These are phyloP conservation scores for Neocucurbitaria cava DNA, from an alignment of 2,329 filamentous ascomycete species.

Conservation along the genomic window DNA sequence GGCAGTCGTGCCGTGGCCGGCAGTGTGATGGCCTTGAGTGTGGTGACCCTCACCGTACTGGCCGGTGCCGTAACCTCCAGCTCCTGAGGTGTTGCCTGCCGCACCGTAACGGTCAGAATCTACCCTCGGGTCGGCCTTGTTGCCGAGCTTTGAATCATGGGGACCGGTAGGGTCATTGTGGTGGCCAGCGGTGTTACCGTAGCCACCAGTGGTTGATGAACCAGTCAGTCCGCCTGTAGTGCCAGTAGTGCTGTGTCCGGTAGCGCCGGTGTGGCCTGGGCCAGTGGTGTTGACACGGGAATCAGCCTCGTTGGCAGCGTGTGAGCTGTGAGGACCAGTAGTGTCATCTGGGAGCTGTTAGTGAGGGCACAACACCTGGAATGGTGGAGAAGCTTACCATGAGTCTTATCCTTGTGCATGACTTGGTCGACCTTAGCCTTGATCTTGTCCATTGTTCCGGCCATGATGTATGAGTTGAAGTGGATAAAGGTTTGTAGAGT, in stretches of 20 bases:
- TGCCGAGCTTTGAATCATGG: conserved; percentile 32
- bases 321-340: conserved; percentile 39
- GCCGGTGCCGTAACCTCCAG: conserved; percentile 22
- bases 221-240: background rate
- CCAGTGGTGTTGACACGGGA: conserved; percentile 30
- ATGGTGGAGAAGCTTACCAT: conserved; percentile 15
- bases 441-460: conserved; percentile 44
- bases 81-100: conserved; percentile 34
- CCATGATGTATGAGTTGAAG: conserved; percentile 28
- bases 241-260: conserved; percentile 5
- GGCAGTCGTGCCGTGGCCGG: conserved; percentile 1
- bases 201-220: conserved; percentile 2
- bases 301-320: conserved; percentile 39
- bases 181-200: conserved; percentile 6
- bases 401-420: conserved; percentile 45
- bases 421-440: conserved; percentile 48
- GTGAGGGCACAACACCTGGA: background rate
- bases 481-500: conserved; percentile 7
- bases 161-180: conserved; percentile 37
- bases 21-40: conserved; percentile 6
- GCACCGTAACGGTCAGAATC: conserved; percentile 34
- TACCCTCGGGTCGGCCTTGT: conserved; percentile 42
- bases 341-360: conserved; percentile 29
- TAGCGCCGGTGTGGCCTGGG: conserved; percentile 23
- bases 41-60: conserved; percentile 5